Percentiles rank a stretch among this genome's conserved stretches.
These are phyloP conservation scores for Mortierella sp. DNA, from an alignment of 371 early-diverging fungal genomes.

Conservation along the genomic window DNA sequence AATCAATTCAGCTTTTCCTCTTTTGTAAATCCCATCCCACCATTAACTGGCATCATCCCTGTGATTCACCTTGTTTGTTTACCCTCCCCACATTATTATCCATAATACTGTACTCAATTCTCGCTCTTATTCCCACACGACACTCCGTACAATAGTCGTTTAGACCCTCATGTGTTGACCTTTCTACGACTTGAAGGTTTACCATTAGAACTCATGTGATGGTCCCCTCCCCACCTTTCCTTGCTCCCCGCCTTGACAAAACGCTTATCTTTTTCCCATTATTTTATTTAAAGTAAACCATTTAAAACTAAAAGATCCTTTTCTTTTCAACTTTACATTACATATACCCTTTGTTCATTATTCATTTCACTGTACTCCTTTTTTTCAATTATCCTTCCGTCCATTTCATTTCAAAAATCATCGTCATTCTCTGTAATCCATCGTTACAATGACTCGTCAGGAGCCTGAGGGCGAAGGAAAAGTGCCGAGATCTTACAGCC, in stretches of 20 bases:
- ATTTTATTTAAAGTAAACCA: too few species aligned
- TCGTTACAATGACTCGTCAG: slow-evolving; percentile 25
- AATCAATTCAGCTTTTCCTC: too few species aligned
- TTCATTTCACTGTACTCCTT: background rate
- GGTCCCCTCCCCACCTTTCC: slow-evolving; percentile 13
- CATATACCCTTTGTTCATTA: background rate
- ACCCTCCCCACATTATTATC: background rate
- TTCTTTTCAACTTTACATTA: too few species aligned
- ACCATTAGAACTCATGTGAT: slow-evolving; percentile 47
- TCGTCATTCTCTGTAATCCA: background rate
- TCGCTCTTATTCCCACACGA: background rate
- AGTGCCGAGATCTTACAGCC: slow-evolving; percentile 38
- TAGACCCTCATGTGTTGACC: slow-evolving; percentile 49
- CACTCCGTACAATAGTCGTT: slow-evolving; percentile 12
- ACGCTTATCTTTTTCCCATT: background rate
- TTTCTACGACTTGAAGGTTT: slow-evolving; percentile 32
- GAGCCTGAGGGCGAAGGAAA: slow-evolving; percentile 47
- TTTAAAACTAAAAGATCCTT: too few species aligned
- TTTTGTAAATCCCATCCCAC: too few species aligned
- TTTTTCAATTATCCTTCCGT: slow-evolving; percentile 1
- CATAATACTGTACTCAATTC: background rate
- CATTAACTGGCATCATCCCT: too few species aligned
- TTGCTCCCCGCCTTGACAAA: slow-evolving; percentile 2
- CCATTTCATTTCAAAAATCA: background rate
- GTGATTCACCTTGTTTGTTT: too few species aligned